These are phyloP conservation scores for Datura wrightii DNA, from an alignment of 257 asterid genomes.

Conservation along the genomic window DNA sequence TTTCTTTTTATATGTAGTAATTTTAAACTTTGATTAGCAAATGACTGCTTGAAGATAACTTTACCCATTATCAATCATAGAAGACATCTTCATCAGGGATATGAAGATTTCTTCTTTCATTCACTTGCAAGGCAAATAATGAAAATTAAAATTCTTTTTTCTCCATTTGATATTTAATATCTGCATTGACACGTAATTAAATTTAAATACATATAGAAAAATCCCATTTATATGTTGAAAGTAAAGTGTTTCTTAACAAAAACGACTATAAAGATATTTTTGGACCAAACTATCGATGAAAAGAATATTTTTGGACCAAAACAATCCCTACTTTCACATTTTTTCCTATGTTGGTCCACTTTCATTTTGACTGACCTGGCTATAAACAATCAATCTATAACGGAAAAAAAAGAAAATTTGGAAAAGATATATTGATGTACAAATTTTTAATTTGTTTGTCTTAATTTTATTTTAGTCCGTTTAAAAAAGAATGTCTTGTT, in stretches of 20 bases:
- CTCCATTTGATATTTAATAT: background rate
- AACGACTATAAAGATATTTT: no score
- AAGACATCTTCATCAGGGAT: slow-evolving; percentile 40
- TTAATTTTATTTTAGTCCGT: no score
- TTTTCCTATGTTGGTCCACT: no score
- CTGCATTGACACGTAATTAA: background rate
- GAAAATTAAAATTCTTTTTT: background rate
- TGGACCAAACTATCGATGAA: no score
- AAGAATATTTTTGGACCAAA: no score
- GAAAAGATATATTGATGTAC: no score
- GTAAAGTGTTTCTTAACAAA: background rate
- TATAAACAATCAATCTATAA: no score
- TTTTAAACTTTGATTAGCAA: slow-evolving; percentile 9
- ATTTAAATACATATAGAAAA: fast-evolving
- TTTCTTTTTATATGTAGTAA: background rate
- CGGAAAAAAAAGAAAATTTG: no score
- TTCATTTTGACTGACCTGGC: no score
- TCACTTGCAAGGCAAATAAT: slow-evolving; percentile 28
- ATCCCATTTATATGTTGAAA: background rate
- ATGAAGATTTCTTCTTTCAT: slow-evolving; percentile 31
- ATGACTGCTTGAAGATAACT: slow-evolving; percentile 32
- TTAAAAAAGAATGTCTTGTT: no score
- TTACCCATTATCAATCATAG: slow-evolving; percentile 35
- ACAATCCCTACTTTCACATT: no score
- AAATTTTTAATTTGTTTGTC: no score